Base-by-base conservation (phyloP, 805 yeast genomes). In the Millerago galiae region DNA sequence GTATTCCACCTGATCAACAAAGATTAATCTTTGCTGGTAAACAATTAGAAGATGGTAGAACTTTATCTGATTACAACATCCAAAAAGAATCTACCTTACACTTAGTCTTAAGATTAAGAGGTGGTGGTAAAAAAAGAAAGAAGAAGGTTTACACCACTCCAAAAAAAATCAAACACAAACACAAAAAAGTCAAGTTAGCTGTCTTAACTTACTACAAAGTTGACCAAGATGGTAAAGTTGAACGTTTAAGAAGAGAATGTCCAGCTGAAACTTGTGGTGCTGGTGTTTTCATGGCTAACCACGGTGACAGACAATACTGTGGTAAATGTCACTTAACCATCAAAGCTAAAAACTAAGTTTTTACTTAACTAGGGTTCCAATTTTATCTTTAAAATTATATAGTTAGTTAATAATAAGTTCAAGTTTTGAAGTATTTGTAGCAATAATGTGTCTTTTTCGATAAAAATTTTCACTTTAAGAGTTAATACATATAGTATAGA, bases 121-220 rank as follows among this genome's bases (percentile, higher is more conserved):
- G 98, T 78, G 96, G 96, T 76, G 96, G 96, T 80, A 93, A 90
- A 87, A 93, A 93, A 93, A 91, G 96, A 83, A 93, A 93, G 93
- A 93, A 93, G 96, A 91, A 91, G 95, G 97, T 89, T 71, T 93
- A 91, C 91, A 91, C 98, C 78, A 91, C 98, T 70, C 99, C 99
- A 81, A 93, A 93, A 90, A 95, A 90, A 85, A 87, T 93, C 79
- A 87, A 77, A 79, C 98, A 93, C 95, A 90, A 89, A 85, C 96
- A 88, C 85, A 93, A 86, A 87, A 93, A 91, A 82, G 87, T 86
- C 76, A 93, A 93, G 86, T 81, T 93, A 68, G 98, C 97, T 74
- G 97, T 93, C 72, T 85, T 93, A 73, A 89, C 95, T 70, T 93
- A 91, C 93, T 93, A 90, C 89, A 90, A 91, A 83, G 97, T 93